These are phyloP conservation scores for Linum trigynum DNA, from an alignment of 345 rosid species.

Conservation along the genomic window DNA sequence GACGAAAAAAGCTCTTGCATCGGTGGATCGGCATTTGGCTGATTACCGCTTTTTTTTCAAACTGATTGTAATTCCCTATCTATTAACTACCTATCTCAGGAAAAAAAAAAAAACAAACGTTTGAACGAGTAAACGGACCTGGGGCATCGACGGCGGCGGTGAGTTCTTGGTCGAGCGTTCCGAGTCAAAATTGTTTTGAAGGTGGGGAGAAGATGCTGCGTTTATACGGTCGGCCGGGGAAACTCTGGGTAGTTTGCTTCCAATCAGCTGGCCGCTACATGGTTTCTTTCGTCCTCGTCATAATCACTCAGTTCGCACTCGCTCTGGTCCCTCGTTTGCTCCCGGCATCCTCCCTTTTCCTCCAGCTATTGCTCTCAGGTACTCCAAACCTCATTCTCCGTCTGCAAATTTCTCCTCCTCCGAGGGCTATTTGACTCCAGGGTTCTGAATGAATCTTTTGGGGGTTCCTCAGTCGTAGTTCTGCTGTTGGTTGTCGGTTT, in stretches of 20 bases:
- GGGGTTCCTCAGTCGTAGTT: conserved; percentile 25
- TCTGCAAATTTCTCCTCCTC: neutral
- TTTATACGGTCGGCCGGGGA: conserved; percentile 11
- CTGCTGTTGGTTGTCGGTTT: conserved; percentile 28
- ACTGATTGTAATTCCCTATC: too few species aligned
- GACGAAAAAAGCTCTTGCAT: too few species aligned
- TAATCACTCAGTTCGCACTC: conserved; percentile 36
- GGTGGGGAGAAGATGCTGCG: conserved; percentile 19
- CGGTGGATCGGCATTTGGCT: too few species aligned
- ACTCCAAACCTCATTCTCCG: neutral
- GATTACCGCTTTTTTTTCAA: too few species aligned
- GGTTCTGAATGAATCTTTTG: neutral
- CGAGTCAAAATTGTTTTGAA: neutral
- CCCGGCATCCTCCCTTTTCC: conserved; percentile 24
- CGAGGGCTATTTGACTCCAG: neutral
- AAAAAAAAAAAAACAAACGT: too few species aligned
- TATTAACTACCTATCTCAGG: too few species aligned
- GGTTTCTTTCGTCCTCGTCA: conserved; percentile 29
- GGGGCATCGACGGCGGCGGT: too few species aligned
- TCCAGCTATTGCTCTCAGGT: conserved; percentile 46
- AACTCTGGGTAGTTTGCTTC: conserved; percentile 2
- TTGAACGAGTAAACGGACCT: too few species aligned
- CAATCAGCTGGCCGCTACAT: conserved; percentile 21
- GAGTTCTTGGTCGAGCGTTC: too few species aligned
- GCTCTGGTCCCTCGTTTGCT: conserved; percentile 39